Base-by-base conservation (phyloP, 805 yeast genomes). In the Diddensiella santjacobensis region DNA sequence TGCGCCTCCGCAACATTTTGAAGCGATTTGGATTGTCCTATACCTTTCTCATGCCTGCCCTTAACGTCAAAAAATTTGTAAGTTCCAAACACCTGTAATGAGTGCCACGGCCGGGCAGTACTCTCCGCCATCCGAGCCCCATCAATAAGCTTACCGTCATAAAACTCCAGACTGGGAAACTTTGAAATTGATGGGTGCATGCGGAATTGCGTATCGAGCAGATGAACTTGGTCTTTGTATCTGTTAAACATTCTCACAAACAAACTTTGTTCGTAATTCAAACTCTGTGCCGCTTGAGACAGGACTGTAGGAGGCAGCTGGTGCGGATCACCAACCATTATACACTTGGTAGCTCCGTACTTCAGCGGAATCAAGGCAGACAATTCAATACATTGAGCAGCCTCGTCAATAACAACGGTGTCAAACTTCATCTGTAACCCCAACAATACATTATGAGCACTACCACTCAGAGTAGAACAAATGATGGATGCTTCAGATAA, bases 281-380 rank as follows among this genome's bases (percentile, higher is more conserved):
- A 78, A 3, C 78, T 71, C 1, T 95, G 83, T 1, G 99, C 98
- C 11, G 80, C 83, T 57, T 85, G 89, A 0, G 97, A 91, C 17
- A 93, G 68, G 8, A 91, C 98, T 0, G 99, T 91, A 0, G 99
- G 99, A 0, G 99, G 99, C 53, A 93, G 74, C 69, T 93, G 99
- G 63, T 93, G 90, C 1, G 98, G 98, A 70, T 93, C 99, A 64
- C 99, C 99, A 40, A 93, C 99, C 95, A 93, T 85, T 42, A 93
- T 84, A 69, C 98, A 91, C 47, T 81, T 80, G 51, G 76, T 81
- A 58, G 95, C 86, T 1, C 98, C 98, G 64, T 90, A 93, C 60
- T 95, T 73, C 55, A 93, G 71, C 0, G 99, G 99, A 58, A 91
- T 91, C 22, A 93, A 77, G 0, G 95, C 86, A 4, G 96, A 87